Base-by-base conservation (phyloP, 2,329 filamentous ascomycete species). In the Knufia petricola region DNA sequence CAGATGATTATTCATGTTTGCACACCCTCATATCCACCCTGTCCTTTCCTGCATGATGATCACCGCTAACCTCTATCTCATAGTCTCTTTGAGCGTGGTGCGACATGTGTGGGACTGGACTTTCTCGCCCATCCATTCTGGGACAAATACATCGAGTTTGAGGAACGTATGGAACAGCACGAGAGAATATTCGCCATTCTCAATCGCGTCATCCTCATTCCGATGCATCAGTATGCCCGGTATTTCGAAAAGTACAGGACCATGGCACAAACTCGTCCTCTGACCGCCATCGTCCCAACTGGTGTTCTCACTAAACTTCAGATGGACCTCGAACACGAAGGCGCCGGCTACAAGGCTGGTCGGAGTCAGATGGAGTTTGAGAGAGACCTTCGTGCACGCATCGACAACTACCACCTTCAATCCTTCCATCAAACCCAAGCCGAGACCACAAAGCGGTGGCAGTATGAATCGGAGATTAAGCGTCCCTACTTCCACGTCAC, bases 111-210 rank as follows among this genome's bases (percentile, higher is more conserved):
- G 34, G 92, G 92, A 13, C 76, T 96, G 15, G 92, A 98, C 67
- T 98, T 95, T 63, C 75, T 95, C 24, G 84, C 89, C 1, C 88
- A 95, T 63, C 88, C 88, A 1, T 95, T 98, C 70, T 98, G 92
- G 92, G 92, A 98, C 67, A 96, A 95, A 69, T 98, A 95, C 62
- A 80, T 98, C 55, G 92, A 96, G 64, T 96, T 94, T 61, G 92
- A 96, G 64, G 89, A 95, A 64, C 84, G 89, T 1, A 75, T 90
- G 53, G 88, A 95, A 60, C 81, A 84, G 0, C 79, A 84, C 12
- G 86, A 94, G 55, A 87, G 81, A 60, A 86, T 95, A 48, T 94
- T 94, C 59, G 80, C 79, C 34, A 87, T 98, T 49, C 76, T 95
- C 46, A 76, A 77, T 52, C 85, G 89, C 47, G 77, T 95, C 49